Evolutionary conservation across 345 rosid genomes (phyloP).

Genomic region (Toxicodendron radicans): DNA sequence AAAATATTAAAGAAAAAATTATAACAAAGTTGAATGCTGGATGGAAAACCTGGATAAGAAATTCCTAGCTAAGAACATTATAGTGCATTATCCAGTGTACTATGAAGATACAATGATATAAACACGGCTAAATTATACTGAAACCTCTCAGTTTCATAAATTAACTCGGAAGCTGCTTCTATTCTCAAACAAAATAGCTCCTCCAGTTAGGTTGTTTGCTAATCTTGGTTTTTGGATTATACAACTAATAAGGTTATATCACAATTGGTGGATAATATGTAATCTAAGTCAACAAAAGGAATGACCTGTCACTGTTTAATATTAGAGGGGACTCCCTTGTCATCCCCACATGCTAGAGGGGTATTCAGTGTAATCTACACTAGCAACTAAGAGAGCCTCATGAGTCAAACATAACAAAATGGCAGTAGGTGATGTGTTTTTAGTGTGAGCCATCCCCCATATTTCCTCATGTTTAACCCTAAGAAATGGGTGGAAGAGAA

Average conservation of each 20-base stretch:
- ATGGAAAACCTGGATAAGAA: not conserved
- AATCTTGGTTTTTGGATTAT: not conserved
- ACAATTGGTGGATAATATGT: not conserved
- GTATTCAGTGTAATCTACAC: not conserved
- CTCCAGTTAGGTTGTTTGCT: not conserved
- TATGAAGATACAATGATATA: not conserved
- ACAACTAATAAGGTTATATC: not conserved
- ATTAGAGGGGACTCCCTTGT: not conserved
- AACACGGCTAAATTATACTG: not conserved
- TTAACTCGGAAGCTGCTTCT: not conserved
- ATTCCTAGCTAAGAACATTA: not conserved
- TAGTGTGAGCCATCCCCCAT: not conserved
- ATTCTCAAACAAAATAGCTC: not conserved
- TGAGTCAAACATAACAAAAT: not conserved
- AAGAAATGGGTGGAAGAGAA: not conserved
- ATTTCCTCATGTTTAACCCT: not conserved
- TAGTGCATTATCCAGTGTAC: not conserved
- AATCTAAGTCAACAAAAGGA: not conserved
- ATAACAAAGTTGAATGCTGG: not conserved
- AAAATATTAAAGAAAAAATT: slow-evolving; percentile 16
- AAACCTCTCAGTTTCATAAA: not conserved
- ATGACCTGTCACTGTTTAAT: not conserved
- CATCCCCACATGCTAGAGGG: not conserved
- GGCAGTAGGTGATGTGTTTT: not conserved
- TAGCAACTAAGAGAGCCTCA: not conserved